Conservation (phyloP, 1,139 yeast species). For the Pichia sp. region DNA sequence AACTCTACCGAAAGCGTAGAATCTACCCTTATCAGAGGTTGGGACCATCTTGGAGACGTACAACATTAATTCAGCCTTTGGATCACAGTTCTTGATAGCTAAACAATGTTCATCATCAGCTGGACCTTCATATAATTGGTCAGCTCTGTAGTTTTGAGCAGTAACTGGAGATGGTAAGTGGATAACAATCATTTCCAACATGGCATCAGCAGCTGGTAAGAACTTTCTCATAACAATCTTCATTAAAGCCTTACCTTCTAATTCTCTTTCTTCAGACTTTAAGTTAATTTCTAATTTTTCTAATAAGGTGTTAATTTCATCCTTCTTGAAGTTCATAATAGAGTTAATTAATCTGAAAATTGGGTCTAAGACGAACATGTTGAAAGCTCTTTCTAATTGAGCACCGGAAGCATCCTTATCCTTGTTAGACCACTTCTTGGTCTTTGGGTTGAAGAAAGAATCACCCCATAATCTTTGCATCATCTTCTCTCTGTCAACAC, state of each 20-base stretch:
- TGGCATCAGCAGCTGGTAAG: constrained; percentile 99
- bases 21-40: constrained; percentile 99
- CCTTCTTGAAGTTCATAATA: constrained; percentile 96
- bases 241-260: constrained; percentile 97
- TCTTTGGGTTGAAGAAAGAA: constrained; percentile 99
- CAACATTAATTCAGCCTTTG: constrained; percentile 96
- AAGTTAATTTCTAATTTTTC: constrained; percentile 88
- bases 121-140: constrained; percentile 99
- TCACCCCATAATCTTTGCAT: constrained; percentile 99
- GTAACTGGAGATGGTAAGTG: constrained; percentile 99
- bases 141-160: constrained; percentile 99
- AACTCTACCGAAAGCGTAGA: constrained; percentile 99
- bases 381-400: constrained; percentile 97
- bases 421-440: constrained; percentile 99
- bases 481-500: constrained; percentile 97
- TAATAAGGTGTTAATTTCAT: constrained; percentile 81
- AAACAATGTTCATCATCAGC: constrained; percentile 84
- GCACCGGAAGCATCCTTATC: constrained; percentile 95
- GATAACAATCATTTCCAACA: constrained; percentile 96
- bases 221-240: constrained; percentile 99
- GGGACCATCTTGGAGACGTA: constrained; percentile 99
- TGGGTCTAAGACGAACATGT: constrained; percentile 98
- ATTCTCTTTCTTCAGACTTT: constrained; percentile 92
- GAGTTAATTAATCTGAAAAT: constrained; percentile 95
- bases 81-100: constrained; percentile 98